Evolutionary conservation across 2,329 filamentous ascomycete species (phyloP).

Genomic region (Metarhizium brunneum): DNA sequence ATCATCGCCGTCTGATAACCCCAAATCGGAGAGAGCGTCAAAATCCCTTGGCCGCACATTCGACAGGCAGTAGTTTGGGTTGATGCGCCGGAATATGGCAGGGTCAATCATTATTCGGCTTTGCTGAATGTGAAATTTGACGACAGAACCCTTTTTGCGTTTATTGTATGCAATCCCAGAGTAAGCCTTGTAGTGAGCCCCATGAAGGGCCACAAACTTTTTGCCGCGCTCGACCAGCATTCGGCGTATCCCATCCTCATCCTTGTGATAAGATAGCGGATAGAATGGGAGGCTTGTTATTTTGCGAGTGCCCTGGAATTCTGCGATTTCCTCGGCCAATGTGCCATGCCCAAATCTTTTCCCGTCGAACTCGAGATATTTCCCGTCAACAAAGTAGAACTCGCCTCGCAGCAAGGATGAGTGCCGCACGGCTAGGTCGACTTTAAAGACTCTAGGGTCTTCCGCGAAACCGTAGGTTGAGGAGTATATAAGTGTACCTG

Average conservation of each 20-base stretch:
- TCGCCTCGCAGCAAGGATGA: slow-evolving; percentile 59
- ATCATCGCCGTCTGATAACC: slow-evolving; percentile 33
- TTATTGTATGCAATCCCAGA: slow-evolving; percentile 81
- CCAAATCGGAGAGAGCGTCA: slow-evolving; percentile 44
- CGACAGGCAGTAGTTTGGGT: slow-evolving; percentile 76
- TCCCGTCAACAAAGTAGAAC: slow-evolving; percentile 68
- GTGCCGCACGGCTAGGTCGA: slow-evolving; percentile 66
- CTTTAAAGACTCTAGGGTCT: slow-evolving; percentile 73
- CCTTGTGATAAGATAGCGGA: slow-evolving; percentile 71
- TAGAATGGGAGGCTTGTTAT: slow-evolving; percentile 72
- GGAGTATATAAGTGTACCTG: slow-evolving; percentile 69
- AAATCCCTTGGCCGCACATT: slow-evolving; percentile 64
- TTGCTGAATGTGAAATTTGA: slow-evolving; percentile 79
- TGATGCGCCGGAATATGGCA: slow-evolving; percentile 70
- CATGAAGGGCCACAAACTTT: slow-evolving; percentile 72
- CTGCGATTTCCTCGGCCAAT: slow-evolving; percentile 57
- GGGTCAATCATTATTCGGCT: slow-evolving; percentile 85
- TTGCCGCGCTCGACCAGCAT: slow-evolving; percentile 72
- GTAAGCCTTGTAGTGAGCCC: slow-evolving; percentile 74
- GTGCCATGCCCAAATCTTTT: slow-evolving; percentile 73
- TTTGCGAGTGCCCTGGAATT: slow-evolving; percentile 73
- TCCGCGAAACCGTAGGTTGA: slow-evolving; percentile 68
- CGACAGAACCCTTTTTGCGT: slow-evolving; percentile 52
- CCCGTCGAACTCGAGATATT: slow-evolving; percentile 81
- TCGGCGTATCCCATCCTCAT: slow-evolving; percentile 53